A percentile compares a stretch with the other conserved stretches of the same genome.
phyloP scores from a whole-genome alignment of 768 basidiomycete genomes.

The Macrolepiota albuminosa region DNA sequence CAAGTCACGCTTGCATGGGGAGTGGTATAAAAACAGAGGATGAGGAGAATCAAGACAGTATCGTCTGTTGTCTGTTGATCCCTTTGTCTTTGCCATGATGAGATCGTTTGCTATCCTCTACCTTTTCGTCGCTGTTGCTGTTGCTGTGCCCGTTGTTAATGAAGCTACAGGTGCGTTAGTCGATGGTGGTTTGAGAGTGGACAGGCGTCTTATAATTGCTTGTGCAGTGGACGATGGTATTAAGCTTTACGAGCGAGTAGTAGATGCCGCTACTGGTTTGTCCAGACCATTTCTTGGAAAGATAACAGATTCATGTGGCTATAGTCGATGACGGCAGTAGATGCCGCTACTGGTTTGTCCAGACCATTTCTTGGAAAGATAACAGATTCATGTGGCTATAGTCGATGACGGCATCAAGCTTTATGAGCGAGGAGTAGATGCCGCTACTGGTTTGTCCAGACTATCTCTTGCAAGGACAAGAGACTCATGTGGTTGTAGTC shows the following conservation, averaged over 20 bases:
- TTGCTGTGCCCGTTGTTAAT: constrained; percentile 5
- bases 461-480: too few species aligned
- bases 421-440: too few species aligned
- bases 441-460: too few species aligned
- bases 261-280: too few species aligned
- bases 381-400: not conserved
- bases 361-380: too few species aligned
- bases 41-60: not conserved
- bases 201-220: not conserved
- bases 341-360: too few species aligned
- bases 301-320: too few species aligned
- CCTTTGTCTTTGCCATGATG: not conserved
- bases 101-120: constrained; percentile 3
- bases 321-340: too few species aligned
- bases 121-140: constrained; percentile 6
- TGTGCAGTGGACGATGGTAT: not conserved
- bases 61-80: not conserved
- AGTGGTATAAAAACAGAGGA: not conserved
- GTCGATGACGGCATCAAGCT: too few species aligned
- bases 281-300: too few species aligned
- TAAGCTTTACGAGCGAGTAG: not conserved
- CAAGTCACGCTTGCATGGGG: not conserved
- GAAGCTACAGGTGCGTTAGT: not conserved
- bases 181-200: not conserved
- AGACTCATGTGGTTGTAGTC: too few species aligned